Evolutionary conservation across 1,284 basidiomycete species (phyloP), one percentile per base, ranked within the genome.

Genomic region (Marasmius sp.): DNA sequence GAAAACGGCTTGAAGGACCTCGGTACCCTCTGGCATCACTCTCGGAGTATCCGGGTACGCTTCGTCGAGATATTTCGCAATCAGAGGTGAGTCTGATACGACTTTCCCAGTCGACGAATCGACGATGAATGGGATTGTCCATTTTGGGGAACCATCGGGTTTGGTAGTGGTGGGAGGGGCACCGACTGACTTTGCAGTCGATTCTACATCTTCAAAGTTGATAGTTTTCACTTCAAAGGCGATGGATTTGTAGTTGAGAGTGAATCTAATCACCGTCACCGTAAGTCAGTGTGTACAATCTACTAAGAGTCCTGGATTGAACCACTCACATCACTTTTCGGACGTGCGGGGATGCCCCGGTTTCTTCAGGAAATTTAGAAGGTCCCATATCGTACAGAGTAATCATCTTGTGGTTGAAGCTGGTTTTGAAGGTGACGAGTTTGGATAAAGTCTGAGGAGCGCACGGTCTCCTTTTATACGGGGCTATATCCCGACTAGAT

Each of bases 111-210:
- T 43, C 18, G 72, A 9, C 12, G 64, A 60, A 6, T 52, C 51
- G 47, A 73, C 68, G 41, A 65, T 57, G 20, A 62, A 33, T 2
- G 64, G 64, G 16, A 65, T 18, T 4, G 64, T 65, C 54, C 62
- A 62, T 5, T 41, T 18, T 1, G 60, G 61, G 12, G 36, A 53
- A 6, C 61, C 63, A 36, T 64, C 63, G 16, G 51, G 34, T 38
- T 52, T 45, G 8, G 27, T 18, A 37, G 6, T 33, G 14, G 57
- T 43, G 2, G 63, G 56, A 3, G n/a, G n/a, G 43, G 47, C 52
- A 18, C 60, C 41, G 10, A 54, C 16, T 52, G 53, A 48, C 22
- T 56, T 53, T 12, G 50, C 18, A 16, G 7, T 22, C 5, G 27
- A 61, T 7, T 51, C 11, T 48, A 52, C 9, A 45, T 37, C 37